Evolutionary conservation across 2,329 filamentous ascomycete species (phyloP).

Genomic region (Chaetomium sp.): DNA sequence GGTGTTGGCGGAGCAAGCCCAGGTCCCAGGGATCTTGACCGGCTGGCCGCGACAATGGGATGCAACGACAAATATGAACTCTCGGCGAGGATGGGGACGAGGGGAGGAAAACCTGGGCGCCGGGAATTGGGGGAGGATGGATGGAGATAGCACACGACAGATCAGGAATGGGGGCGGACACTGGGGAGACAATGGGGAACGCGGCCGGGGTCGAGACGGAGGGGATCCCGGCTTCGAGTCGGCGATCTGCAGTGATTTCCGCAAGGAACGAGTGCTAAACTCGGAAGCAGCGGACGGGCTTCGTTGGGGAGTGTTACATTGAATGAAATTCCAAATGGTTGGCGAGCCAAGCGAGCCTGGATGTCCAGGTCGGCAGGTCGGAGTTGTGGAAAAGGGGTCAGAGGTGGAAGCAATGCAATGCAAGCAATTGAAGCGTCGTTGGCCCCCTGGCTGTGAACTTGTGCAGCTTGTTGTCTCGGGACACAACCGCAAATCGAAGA

Average conservation of each 20-base stretch:
- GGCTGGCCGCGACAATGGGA: slow-evolving; percentile 18
- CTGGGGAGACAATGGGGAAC: background rate
- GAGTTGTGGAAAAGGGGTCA: background rate
- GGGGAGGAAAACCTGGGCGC: slow-evolving; percentile 19
- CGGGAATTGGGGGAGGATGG: slow-evolving; percentile 14
- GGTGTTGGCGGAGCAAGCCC: slow-evolving; percentile 10
- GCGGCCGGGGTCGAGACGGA: background rate
- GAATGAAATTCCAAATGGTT: background rate
- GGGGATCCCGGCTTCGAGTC: background rate
- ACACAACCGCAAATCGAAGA: too few relatives aligned
- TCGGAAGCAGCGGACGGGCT: slow-evolving; percentile 9
- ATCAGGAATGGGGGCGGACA: background rate
- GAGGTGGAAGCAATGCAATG: background rate
- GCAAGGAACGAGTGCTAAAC: background rate
- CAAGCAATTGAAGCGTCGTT: too few relatives aligned
- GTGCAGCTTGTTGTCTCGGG: too few relatives aligned
- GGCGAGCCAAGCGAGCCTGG: background rate
- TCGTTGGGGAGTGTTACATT: background rate
- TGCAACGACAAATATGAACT: slow-evolving; percentile 19
- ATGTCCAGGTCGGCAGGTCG: background rate
- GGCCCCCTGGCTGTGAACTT: too few relatives aligned
- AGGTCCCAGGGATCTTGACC: slow-evolving; percentile 15
- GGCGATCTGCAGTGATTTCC: slow-evolving; percentile 8
- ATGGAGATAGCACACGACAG: background rate
- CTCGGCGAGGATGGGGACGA: slow-evolving; percentile 15